Percentiles rank a stretch among this genome's conserved stretches.
Conservation (phyloP, 768 basidiomycete genomes). For the Suillus bovinus region DNA sequence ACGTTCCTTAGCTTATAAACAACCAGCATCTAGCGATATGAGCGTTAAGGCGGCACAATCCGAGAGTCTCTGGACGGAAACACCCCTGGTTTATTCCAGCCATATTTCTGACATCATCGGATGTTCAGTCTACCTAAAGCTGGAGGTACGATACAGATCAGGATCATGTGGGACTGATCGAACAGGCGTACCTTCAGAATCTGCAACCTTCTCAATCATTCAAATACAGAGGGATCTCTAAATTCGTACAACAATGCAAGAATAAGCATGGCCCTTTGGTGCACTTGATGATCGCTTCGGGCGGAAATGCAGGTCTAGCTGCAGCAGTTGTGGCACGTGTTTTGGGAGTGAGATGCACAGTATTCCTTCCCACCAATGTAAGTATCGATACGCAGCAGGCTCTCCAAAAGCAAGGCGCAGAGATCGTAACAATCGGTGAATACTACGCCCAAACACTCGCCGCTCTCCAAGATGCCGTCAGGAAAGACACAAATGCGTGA, state of each 20-base stretch:
- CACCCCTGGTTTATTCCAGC: conserved; percentile 63
- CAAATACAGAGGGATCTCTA: conserved; percentile 73
- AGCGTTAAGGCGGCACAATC: conserved; percentile 1
- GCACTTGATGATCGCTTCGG: conserved; percentile 71
- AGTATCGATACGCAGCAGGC: conserved; percentile 47
- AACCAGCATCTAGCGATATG: conserved; percentile 11
- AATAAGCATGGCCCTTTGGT: conserved; percentile 50
- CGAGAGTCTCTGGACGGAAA: conserved; percentile 53
- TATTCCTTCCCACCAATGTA: conserved; percentile 63
- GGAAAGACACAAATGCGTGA: conserved; percentile 51
- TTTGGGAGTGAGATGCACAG: conserved; percentile 60
- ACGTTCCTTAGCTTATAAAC: not conserved
- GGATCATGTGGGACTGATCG: not conserved
- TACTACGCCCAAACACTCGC: conserved; percentile 58
- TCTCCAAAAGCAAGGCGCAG: conserved; percentile 54
- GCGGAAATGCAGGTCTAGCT: conserved; percentile 82
- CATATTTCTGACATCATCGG: conserved; percentile 54
- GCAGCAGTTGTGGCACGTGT: conserved; percentile 60
- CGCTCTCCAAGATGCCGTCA: conserved; percentile 49
- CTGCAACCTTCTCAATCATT: conserved; percentile 75
- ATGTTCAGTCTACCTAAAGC: conserved; percentile 64
- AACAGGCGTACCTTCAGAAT: conserved; percentile 43
- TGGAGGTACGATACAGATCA: conserved; percentile 51
- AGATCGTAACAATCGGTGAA: conserved; percentile 57
- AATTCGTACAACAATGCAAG: conserved; percentile 54